Conservation (phyloP, 2,329 filamentous ascomycete species). For the Aspergillus sp. region DNA sequence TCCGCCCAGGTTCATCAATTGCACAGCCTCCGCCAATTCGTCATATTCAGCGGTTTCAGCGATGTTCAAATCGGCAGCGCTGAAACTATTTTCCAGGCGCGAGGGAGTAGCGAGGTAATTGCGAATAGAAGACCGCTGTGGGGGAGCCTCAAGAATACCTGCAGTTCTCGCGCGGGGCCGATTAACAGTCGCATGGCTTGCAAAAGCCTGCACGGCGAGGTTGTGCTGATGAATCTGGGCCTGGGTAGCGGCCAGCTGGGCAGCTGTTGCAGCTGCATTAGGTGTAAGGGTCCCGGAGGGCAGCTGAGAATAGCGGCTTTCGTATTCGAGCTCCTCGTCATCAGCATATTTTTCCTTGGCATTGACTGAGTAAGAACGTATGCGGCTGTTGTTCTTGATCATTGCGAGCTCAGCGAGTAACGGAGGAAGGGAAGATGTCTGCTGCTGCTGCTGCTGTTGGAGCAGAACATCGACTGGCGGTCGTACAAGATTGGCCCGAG, state of each 20-base stretch:
- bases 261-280: constrained; percentile 59
- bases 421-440: constrained; percentile 49
- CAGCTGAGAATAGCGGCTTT: constrained; percentile 60
- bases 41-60: constrained; percentile 79
- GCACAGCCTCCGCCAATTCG: constrained; percentile 79
- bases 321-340: constrained; percentile 78
- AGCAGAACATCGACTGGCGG: constrained; percentile 58
- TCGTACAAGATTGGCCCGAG: constrained; percentile 70
- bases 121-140: constrained; percentile 66
- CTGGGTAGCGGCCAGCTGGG: constrained; percentile 64
- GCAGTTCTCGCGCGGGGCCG: constrained; percentile 89
- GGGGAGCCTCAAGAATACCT: constrained; percentile 82
- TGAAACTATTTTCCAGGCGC: constrained; percentile 75
- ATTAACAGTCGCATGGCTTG: constrained; percentile 77
- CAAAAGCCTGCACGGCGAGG: constrained; percentile 88
- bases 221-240: constrained; percentile 85
- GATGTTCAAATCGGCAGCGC: constrained; percentile 73
- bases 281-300: constrained; percentile 66
- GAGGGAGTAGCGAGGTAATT: constrained; percentile 78
- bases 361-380: constrained; percentile 97
- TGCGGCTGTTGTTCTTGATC: constrained; percentile 80
- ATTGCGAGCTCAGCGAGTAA: constrained; percentile 77
- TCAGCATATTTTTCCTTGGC: constrained; percentile 97
- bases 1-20: constrained; percentile 70
- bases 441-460: constrained; percentile 58